These are phyloP conservation scores for Cystoderma amianthinum DNA, from an alignment of 768 basidiomycete species.

Conservation along the genomic window DNA sequence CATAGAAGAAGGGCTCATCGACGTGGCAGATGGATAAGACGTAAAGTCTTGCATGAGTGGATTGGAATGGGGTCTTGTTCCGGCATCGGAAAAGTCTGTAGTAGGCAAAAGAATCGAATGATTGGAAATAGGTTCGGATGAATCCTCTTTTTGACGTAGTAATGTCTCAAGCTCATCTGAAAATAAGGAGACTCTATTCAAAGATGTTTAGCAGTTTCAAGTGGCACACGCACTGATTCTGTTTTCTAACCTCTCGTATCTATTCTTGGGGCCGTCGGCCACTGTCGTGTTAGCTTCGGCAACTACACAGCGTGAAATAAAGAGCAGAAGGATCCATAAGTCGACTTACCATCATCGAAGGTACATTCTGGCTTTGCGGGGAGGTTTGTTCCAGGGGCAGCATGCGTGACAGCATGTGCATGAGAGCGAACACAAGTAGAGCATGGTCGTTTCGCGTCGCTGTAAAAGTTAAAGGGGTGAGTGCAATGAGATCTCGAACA, in stretches of 20 bases:
- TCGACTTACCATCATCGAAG: constrained; percentile 58
- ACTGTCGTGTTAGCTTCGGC: constrained; percentile 26
- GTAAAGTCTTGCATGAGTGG: constrained; percentile 6
- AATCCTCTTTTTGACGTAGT: constrained; percentile 49
- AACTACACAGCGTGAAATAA: constrained; percentile 21
- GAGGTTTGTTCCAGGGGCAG: constrained; percentile 45
- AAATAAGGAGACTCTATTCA: constrained; percentile 1
- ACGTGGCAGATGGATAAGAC: constrained; percentile 1
- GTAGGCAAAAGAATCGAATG: not conserved
- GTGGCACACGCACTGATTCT: constrained; percentile 48
- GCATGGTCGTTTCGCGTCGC: constrained; percentile 73
- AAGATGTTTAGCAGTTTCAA: not conserved
- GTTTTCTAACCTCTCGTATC: constrained; percentile 58
- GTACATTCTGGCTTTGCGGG: constrained; percentile 63
- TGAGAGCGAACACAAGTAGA: constrained; percentile 74
- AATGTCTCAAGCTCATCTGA: constrained; percentile 64
- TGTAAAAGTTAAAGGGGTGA: no score
- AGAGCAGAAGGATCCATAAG: constrained; percentile 1
- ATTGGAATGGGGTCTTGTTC: not conserved
- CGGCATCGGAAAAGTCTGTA: not conserved
- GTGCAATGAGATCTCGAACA: not conserved
- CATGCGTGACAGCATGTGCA: constrained; percentile 59
- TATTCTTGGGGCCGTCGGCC: constrained; percentile 49
- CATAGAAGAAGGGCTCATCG: constrained; percentile 5
- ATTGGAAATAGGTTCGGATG: constrained; percentile 7